Conservation (phyloP, 371 early-diverging fungal genomes). For the Mycotypha africana region DNA sequence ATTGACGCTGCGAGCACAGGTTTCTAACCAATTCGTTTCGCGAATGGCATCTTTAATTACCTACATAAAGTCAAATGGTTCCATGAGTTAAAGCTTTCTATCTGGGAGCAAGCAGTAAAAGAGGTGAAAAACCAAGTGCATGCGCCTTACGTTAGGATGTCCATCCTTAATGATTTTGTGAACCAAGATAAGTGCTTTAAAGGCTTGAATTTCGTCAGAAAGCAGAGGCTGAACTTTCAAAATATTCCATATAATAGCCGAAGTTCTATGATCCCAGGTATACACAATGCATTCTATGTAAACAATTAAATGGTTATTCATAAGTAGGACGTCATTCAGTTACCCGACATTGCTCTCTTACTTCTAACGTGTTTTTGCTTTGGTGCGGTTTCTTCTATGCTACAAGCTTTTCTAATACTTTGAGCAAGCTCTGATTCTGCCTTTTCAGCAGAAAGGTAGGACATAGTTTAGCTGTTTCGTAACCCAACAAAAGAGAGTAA, state of each 20-base stretch:
- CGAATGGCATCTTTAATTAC: slow-evolving; percentile 72
- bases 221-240: slow-evolving; percentile 83
- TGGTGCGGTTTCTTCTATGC: slow-evolving; percentile 88
- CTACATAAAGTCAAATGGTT: slow-evolving; percentile 21
- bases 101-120: too few relatives aligned
- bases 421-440: slow-evolving; percentile 82
- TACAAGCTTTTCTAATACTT: slow-evolving; percentile 90
- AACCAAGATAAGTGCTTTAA: slow-evolving; percentile 91
- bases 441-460: slow-evolving; percentile 59
- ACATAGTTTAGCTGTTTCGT: slow-evolving; percentile 22
- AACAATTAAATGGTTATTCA: background rate
- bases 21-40: slow-evolving; percentile 64
- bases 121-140: too few relatives aligned
- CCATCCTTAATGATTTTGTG: slow-evolving; percentile 96
- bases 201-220: slow-evolving; percentile 89
- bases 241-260: slow-evolving; percentile 82
- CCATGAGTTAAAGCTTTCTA: background rate
- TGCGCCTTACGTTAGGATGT: slow-evolving; percentile 77
- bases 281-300: slow-evolving; percentile 78
- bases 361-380: slow-evolving; percentile 97
- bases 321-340: background rate
- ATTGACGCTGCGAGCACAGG: slow-evolving; percentile 58
- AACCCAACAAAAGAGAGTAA: too few relatives aligned
- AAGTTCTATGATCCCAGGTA: slow-evolving; percentile 91
- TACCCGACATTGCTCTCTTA: slow-evolving; percentile 28